Conservation (phyloP, 2,329 filamentous ascomycete species). For the Penicillium oxalicum region DNA sequence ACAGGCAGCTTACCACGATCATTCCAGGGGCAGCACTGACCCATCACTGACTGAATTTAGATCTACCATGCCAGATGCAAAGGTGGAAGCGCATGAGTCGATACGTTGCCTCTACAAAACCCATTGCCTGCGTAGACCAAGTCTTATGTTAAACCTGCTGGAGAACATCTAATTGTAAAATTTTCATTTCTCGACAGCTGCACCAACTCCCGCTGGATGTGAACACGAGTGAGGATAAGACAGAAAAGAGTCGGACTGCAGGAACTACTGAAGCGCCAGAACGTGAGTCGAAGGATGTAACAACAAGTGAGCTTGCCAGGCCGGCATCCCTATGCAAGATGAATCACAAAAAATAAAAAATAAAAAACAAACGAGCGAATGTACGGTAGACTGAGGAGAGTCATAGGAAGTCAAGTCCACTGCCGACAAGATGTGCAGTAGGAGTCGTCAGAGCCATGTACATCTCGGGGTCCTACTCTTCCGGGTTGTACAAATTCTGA, state of each 20-base stretch:
- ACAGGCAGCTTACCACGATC: too few species aligned
- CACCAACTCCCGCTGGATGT: slow-evolving; percentile 33
- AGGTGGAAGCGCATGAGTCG: too few species aligned
- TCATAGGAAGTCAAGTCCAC: too few species aligned
- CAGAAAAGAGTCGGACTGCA: slow-evolving; percentile 10
- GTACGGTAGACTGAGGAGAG: slow-evolving; percentile 4
- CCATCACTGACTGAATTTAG: too few species aligned
- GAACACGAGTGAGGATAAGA: slow-evolving; percentile 10
- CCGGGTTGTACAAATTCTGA: slow-evolving; percentile 78
- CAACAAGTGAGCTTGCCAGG: slow-evolving; percentile 12
- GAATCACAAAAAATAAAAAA: too few species aligned
- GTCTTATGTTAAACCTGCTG: too few species aligned
- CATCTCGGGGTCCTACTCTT: slow-evolving; percentile 49
- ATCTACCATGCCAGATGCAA: too few species aligned
- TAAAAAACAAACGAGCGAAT: slow-evolving; percentile 14
- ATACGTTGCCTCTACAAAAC: too few species aligned
- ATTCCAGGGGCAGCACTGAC: too few species aligned
- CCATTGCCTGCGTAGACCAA: too few species aligned
- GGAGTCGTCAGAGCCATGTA: slow-evolving; percentile 1
- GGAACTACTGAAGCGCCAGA: slow-evolving; percentile 13
- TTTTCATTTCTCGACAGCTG: slow-evolving; percentile 17
- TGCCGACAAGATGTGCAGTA: slow-evolving; percentile 20
- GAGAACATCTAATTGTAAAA: neutral
- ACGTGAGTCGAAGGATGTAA: slow-evolving; percentile 8
- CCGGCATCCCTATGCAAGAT: slow-evolving; percentile 30